phyloP scores from a whole-genome alignment of 257 asterid species.

The Striga asiatica region DNA sequence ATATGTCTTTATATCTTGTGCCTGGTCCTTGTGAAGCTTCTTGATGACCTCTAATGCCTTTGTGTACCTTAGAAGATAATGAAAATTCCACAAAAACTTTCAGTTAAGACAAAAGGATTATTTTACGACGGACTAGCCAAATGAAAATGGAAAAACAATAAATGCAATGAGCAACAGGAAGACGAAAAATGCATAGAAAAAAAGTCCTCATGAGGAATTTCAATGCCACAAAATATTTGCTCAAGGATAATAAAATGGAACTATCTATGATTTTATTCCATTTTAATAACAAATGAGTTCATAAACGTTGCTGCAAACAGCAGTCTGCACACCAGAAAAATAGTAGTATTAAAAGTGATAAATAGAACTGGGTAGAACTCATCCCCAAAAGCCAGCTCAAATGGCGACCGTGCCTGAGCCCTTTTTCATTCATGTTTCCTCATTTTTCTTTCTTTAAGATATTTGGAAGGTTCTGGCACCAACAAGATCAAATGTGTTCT shows the following conservation, averaged over 20 bases:
- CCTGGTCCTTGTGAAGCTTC: constrained; percentile 97
- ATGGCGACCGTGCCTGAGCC: too few species aligned
- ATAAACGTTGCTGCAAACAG: neutral
- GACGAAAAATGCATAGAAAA: neutral
- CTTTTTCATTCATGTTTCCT: too few species aligned
- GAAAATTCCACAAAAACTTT: constrained; percentile 4
- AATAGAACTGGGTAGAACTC: too few species aligned
- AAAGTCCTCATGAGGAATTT: neutral
- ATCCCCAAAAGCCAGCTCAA: too few species aligned
- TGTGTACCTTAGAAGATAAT: constrained; percentile 56
- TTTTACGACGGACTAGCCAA: constrained; percentile 1
- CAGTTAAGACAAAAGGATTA: constrained; percentile 6
- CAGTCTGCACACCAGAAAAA: neutral
- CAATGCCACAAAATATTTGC: constrained; percentile 1
- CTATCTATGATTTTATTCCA: neutral
- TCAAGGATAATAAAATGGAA: neutral
- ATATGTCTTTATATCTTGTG: constrained; percentile 79
- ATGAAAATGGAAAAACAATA: neutral
- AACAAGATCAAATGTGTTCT: too few species aligned
- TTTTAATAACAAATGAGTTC: neutral
- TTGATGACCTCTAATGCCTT: constrained; percentile 95
- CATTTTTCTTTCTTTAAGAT: too few species aligned
- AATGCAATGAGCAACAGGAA: neutral
- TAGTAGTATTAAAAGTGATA: neutral
- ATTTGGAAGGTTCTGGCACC: too few species aligned